Conservation (phyloP, 495 filamentous ascomycete species). For the Thermothielavioides terrestris region DNA sequence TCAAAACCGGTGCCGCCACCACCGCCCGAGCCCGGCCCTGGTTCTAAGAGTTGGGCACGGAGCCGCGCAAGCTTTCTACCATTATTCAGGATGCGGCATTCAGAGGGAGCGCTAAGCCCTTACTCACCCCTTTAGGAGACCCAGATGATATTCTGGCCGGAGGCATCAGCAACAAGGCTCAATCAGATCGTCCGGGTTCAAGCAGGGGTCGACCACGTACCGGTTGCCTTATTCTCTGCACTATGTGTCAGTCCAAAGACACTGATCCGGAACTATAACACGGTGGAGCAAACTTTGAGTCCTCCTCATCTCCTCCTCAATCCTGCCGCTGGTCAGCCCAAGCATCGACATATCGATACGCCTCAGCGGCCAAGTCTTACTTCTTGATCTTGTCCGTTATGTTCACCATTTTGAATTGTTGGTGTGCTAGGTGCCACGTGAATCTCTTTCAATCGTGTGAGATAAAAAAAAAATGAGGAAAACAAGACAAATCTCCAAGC, state of each 20-base stretch:
- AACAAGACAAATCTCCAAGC: slow-evolving; percentile 10
- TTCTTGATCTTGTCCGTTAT: slow-evolving; percentile 99
- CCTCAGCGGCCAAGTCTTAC: slow-evolving; percentile 39
- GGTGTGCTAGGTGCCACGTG: slow-evolving; percentile 8
- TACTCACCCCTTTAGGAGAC: slow-evolving; percentile 86
- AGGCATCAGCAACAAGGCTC: background rate
- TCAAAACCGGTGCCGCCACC: slow-evolving; percentile 79
- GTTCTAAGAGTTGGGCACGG: slow-evolving; percentile 91
- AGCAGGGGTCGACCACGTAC: slow-evolving; percentile 37
- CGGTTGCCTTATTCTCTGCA: slow-evolving; percentile 97
- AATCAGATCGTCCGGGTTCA: too few relatives aligned
- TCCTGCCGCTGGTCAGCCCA: slow-evolving; percentile 49
- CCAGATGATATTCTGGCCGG: slow-evolving; percentile 84
- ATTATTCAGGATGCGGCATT: slow-evolving; percentile 7
- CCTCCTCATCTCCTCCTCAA: slow-evolving; percentile 98
- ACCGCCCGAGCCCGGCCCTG: slow-evolving; percentile 68
- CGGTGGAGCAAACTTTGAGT: slow-evolving; percentile 71
- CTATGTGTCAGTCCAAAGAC: slow-evolving; percentile 22
- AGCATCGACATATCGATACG: background rate
- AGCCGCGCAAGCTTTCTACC: slow-evolving; percentile 88
- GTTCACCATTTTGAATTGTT: slow-evolving; percentile 82
- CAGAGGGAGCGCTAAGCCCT: background rate
- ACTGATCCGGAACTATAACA: background rate
- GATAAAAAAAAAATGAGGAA: slow-evolving; percentile 6
- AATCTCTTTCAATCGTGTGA: background rate